These are phyloP conservation scores for Gaeumannomyces sp. DNA, from an alignment of 2,329 filamentous ascomycete genomes.

Conservation along the genomic window DNA sequence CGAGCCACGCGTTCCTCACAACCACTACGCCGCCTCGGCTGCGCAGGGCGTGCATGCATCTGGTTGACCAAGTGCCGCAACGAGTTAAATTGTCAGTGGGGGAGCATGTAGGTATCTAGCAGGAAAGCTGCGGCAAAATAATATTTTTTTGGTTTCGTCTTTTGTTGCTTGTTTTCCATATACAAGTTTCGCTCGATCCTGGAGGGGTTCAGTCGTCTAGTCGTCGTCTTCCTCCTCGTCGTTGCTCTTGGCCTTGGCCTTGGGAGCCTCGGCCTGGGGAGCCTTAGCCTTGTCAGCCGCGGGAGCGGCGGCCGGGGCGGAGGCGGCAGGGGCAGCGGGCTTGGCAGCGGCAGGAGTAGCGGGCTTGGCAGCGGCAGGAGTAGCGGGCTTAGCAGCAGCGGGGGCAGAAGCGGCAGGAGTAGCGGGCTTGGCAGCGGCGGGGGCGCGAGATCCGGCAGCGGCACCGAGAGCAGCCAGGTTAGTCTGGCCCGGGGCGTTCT, in stretches of 20 bases:
- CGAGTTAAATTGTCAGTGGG: background rate
- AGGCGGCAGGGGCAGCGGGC: too few species aligned
- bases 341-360: background rate
- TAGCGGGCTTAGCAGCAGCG: background rate
- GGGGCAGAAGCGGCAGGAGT: background rate
- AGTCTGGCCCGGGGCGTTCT: slow-evolving; percentile 33
- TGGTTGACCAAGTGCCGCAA: background rate
- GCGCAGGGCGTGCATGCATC: background rate
- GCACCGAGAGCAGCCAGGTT: slow-evolving; percentile 27
- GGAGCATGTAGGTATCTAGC: background rate
- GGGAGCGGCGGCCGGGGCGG: background rate
- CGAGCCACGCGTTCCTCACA: too few species aligned
- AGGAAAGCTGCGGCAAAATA: background rate
- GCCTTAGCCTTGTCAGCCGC: background rate
- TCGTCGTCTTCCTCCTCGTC: background rate
- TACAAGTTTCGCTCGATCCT: background rate
- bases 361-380: background rate
- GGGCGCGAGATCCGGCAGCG: background rate
- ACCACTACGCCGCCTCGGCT: background rate
- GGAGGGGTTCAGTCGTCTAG: background rate
- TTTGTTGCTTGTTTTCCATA: background rate
- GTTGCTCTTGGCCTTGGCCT: background rate
- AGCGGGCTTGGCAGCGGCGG: background rate
- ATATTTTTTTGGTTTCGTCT: background rate
- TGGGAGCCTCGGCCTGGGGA: background rate